Conservation (phyloP, 441 rosid species). For the Brassica balearica region DNA sequence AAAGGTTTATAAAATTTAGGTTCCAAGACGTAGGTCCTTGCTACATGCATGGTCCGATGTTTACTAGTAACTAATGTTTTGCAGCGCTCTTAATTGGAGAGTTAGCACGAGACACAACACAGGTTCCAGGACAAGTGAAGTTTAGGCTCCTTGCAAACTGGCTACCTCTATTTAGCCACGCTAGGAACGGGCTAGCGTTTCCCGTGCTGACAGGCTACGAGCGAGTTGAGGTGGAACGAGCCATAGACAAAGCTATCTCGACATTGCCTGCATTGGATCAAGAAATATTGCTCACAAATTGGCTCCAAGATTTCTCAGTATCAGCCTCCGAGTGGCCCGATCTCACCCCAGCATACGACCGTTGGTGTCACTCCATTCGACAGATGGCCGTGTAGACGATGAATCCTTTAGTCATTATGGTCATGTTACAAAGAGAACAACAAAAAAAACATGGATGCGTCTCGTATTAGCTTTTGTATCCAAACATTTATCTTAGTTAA, state of each 20-base stretch:
- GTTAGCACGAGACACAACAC: slow-evolving; percentile 43
- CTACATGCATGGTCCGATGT: not conserved
- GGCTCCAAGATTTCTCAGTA: slow-evolving; percentile 73
- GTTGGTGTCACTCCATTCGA: slow-evolving; percentile 77
- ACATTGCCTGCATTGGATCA: slow-evolving; percentile 63
- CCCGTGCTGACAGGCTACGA: slow-evolving; percentile 63
- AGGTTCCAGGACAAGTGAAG: slow-evolving; percentile 59
- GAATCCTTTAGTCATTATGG: not conserved
- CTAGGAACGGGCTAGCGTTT: slow-evolving; percentile 61
- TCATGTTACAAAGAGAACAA: slow-evolving; percentile 7
- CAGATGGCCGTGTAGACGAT: slow-evolving; percentile 44
- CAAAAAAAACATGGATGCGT: slow-evolving; percentile 14
- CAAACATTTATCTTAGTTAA: slow-evolving; percentile 36
- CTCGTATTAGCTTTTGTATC: slow-evolving; percentile 21
- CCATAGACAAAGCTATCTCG: slow-evolving; percentile 66
- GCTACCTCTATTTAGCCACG: slow-evolving; percentile 70
- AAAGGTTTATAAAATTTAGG: not conserved
- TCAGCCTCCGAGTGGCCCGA: slow-evolving; percentile 83
- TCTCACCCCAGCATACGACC: slow-evolving; percentile 65
- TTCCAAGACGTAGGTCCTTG: not conserved
- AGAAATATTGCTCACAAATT: slow-evolving; percentile 73
- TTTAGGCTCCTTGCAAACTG: slow-evolving; percentile 67
- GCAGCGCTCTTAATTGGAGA: slow-evolving; percentile 67
- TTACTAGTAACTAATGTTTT: slow-evolving; percentile 22
- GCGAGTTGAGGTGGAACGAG: slow-evolving; percentile 67